Percentiles rank a stretch among this genome's conserved stretches.
These are phyloP conservation scores for Botrytis byssoidea DNA, from an alignment of 2,329 filamentous ascomycete genomes.

Conservation along the genomic window DNA sequence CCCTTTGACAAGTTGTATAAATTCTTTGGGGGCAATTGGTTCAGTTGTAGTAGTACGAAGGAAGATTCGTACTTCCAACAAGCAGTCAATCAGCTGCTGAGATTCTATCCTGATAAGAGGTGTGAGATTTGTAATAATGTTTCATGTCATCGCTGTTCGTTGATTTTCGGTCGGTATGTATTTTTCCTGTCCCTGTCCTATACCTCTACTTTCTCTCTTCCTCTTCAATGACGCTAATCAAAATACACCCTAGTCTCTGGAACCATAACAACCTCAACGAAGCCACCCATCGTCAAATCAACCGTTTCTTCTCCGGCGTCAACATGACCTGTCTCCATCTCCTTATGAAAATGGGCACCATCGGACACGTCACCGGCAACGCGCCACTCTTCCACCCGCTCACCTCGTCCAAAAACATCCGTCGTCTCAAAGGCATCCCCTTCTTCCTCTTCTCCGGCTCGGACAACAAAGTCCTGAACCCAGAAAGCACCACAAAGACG, in stretches of 20 bases:
- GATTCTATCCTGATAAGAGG: slow-evolving; percentile 55
- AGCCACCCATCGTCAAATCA: slow-evolving; percentile 61
- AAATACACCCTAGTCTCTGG: slow-evolving; percentile 46
- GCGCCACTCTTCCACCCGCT: slow-evolving; percentile 48
- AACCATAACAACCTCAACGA: slow-evolving; percentile 64
- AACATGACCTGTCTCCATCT: slow-evolving; percentile 57
- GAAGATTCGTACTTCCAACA: slow-evolving; percentile 52
- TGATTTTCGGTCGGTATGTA: slow-evolving; percentile 58
- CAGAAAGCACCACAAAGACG: slow-evolving; percentile 52
- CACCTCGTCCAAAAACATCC: slow-evolving; percentile 50
- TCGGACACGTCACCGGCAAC: slow-evolving; percentile 53
- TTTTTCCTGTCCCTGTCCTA: neutral
- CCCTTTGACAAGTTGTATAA: slow-evolving; percentile 51
- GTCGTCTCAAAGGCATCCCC: slow-evolving; percentile 51
- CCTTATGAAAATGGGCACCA: slow-evolving; percentile 55
- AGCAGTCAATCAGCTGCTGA: slow-evolving; percentile 53
- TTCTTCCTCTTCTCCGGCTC: slow-evolving; percentile 55
- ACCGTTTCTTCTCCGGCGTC: slow-evolving; percentile 61
- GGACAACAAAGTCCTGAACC: slow-evolving; percentile 57
- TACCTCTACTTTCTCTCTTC: neutral
- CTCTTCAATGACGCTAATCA: neutral
- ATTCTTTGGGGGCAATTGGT: slow-evolving; percentile 52
- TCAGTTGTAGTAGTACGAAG: slow-evolving; percentile 49
- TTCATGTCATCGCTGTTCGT: slow-evolving; percentile 57
- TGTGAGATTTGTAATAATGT: slow-evolving; percentile 61